A percentile compares a stretch with the other conserved stretches of the same genome.
Evolutionary conservation across 768 basidiomycete species (phyloP).

Genomic region (Pleurotus cornucopiae): DNA sequence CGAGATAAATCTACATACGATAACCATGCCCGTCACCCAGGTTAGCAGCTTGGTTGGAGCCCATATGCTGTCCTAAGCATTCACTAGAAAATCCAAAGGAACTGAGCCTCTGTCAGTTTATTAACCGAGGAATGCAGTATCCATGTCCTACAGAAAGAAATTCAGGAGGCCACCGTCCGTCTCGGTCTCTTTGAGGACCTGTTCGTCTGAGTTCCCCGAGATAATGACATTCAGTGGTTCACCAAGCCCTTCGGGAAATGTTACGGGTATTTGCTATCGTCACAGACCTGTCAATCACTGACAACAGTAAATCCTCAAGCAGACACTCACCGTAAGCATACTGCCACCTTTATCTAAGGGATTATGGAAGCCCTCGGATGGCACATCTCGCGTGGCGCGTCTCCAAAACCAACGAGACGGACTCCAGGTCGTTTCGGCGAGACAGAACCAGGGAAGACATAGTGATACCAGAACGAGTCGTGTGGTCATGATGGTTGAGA

Average conservation of each 20-base stretch:
- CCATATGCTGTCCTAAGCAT: slow-evolving; percentile 80
- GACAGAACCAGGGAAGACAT: slow-evolving; percentile 16
- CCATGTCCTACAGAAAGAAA: slow-evolving; percentile 65
- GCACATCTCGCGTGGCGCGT: slow-evolving; percentile 30
- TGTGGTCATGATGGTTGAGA: slow-evolving; percentile 2
- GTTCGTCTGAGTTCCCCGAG: slow-evolving; percentile 67
- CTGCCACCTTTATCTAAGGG: slow-evolving; percentile 56
- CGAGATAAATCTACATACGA: slow-evolving; percentile 36
- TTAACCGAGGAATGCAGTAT: neutral
- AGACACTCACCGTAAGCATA: slow-evolving; percentile 62
- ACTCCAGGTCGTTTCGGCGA: slow-evolving; percentile 4
- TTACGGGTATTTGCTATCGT: slow-evolving; percentile 45
- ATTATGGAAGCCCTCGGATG: slow-evolving; percentile 55
- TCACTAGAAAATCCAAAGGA: slow-evolving; percentile 72
- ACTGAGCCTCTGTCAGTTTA: slow-evolving; percentile 27
- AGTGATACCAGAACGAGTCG: slow-evolving; percentile 15
- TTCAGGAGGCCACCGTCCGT: slow-evolving; percentile 73
- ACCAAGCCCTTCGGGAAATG: slow-evolving; percentile 69
- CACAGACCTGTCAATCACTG: too few relatives aligned
- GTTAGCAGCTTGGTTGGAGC: slow-evolving; percentile 64
- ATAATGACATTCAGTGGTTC: slow-evolving; percentile 87
- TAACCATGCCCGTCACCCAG: slow-evolving; percentile 81
- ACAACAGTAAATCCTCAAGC: neutral
- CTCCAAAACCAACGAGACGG: slow-evolving; percentile 12
- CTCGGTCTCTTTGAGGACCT: slow-evolving; percentile 58